These are phyloP conservation scores for Evernia prunastri DNA, from an alignment of 495 filamentous ascomycete genomes.

Conservation along the genomic window DNA sequence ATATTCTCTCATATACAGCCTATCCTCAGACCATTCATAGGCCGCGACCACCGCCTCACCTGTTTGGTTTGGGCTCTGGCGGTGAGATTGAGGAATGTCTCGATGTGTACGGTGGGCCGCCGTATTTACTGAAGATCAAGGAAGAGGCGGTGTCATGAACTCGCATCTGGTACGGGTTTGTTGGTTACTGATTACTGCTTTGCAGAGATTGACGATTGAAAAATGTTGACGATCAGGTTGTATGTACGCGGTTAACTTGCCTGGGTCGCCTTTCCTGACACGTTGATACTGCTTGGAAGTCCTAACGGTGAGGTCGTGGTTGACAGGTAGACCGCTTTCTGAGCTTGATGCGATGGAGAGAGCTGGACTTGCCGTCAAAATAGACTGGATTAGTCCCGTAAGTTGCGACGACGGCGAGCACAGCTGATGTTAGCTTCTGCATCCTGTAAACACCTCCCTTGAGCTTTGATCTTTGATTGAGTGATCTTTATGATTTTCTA, in stretches of 20 bases:
- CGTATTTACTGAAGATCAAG: constrained; percentile 11
- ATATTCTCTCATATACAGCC: not conserved
- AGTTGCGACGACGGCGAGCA: not conserved
- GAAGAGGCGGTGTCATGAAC: not conserved
- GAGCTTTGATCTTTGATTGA: not conserved
- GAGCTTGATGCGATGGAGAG: not conserved
- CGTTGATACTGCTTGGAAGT: not conserved
- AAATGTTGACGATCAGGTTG: not conserved
- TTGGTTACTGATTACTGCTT: not conserved
- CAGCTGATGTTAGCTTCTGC: not conserved
- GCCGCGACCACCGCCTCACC: not conserved
- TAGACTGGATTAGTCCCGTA: not conserved
- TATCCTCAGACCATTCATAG: not conserved
- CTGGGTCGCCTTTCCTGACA: not conserved
- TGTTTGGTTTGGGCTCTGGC: not conserved
- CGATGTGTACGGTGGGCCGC: not conserved
- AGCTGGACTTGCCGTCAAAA: not conserved
- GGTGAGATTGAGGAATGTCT: constrained; percentile 3
- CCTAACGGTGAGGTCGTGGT: not conserved
- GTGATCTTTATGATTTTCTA: too few relatives aligned
- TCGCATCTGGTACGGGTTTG: constrained; percentile 5
- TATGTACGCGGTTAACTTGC: not conserved
- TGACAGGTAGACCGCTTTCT: not conserved
- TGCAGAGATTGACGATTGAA: not conserved
- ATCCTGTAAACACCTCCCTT: not conserved